A percentile compares a stretch with the other conserved stretches of the same genome.
These are phyloP conservation scores for Entomortierella parvispora DNA, from an alignment of 192 early-diverging fungal species.

Conservation along the genomic window DNA sequence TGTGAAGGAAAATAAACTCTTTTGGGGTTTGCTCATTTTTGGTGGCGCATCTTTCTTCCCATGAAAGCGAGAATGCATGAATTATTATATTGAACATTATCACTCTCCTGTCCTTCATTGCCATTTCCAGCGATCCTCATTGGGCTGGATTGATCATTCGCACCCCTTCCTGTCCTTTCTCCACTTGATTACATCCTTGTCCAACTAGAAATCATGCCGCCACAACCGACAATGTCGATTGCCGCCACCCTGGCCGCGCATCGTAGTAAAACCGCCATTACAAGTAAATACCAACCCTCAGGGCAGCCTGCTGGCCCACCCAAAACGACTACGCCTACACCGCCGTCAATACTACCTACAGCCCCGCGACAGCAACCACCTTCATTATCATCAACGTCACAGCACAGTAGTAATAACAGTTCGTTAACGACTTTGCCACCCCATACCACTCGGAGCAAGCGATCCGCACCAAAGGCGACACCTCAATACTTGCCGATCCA, in stretches of 20 bases:
- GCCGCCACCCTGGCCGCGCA: slow-evolving; percentile 46
- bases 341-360: neutral
- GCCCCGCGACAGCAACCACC: slow-evolving; percentile 1
- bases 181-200: neutral
- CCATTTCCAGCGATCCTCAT: neutral
- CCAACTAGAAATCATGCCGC: slow-evolving; percentile 1
- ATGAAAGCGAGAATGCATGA: neutral
- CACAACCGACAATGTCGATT: slow-evolving; percentile 28
- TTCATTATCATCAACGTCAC: neutral
- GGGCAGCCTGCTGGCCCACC: neutral
- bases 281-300: slow-evolving; percentile 20
- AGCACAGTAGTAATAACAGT: slow-evolving; percentile 1
- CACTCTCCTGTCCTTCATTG: neutral
- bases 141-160: neutral
- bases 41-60: neutral
- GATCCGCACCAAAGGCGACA: neutral
- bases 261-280: slow-evolving; percentile 11
- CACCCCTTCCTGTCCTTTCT: neutral
- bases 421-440: neutral
- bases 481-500: slow-evolving; percentile 19
- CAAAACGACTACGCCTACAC: neutral
- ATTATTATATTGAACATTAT: neutral
- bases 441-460: neutral
- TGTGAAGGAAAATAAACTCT: slow-evolving; percentile 12
- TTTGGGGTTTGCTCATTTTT: neutral